phyloP scores from a whole-genome alignment of 2,329 filamentous ascomycete genomes.

The Emmonsiellopsis sp. region DNA sequence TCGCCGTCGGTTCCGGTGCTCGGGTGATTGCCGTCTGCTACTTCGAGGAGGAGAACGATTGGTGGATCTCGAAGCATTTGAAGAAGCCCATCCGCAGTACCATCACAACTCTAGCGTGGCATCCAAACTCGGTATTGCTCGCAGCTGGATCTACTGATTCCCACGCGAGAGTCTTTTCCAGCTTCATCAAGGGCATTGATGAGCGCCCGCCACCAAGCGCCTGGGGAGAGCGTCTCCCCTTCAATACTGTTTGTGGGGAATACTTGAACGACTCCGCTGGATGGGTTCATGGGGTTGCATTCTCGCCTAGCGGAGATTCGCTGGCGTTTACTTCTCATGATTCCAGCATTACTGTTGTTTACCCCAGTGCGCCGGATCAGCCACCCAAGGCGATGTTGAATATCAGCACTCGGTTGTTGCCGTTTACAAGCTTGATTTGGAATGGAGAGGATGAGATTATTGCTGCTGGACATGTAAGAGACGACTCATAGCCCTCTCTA shows the following conservation, averaged over 20 bases:
- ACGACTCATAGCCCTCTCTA: background rate
- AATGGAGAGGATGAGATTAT: slow-evolving; percentile 87
- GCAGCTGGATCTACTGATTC: slow-evolving; percentile 96
- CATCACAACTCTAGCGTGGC: slow-evolving; percentile 90
- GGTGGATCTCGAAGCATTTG: slow-evolving; percentile 99
- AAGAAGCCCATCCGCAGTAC: slow-evolving; percentile 99
- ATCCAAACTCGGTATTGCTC: slow-evolving; percentile 91
- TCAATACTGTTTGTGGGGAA: slow-evolving; percentile 97
- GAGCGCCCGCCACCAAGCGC: slow-evolving; percentile 71
- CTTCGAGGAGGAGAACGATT: slow-evolving; percentile 98
- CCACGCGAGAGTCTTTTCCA: slow-evolving; percentile 87
- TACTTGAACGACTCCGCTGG: slow-evolving; percentile 92
- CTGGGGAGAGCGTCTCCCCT: slow-evolving; percentile 92
- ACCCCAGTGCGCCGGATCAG: slow-evolving; percentile 83
- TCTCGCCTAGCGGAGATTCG: slow-evolving; percentile 87
- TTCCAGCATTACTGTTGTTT: slow-evolving; percentile 92
- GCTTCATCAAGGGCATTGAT: slow-evolving; percentile 94
- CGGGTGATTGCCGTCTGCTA: slow-evolving; percentile 95
- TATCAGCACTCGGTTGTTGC: slow-evolving; percentile 79
- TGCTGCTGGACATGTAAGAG: slow-evolving; percentile 70
- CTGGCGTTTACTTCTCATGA: slow-evolving; percentile 92
- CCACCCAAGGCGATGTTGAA: slow-evolving; percentile 83
- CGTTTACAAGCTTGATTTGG: slow-evolving; percentile 91
- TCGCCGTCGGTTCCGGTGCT: slow-evolving; percentile 92
- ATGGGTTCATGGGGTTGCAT: slow-evolving; percentile 89